Base-by-base conservation (phyloP, 2,329 filamentous ascomycete genomes). In the Thielaviopsis ethacetica region DNA sequence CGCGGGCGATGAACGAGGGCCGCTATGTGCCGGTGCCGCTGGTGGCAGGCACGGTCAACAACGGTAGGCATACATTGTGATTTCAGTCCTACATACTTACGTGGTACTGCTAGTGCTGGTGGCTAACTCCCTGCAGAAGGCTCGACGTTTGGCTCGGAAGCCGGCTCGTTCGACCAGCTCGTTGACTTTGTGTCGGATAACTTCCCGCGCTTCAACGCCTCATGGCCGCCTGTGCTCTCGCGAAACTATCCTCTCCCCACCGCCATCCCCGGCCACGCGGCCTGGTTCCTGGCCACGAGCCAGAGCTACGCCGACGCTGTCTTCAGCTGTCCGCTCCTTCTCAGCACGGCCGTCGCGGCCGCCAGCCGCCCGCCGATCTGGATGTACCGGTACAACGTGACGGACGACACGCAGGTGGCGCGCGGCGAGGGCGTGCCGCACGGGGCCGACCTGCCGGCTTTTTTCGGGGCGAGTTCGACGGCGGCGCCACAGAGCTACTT, bases 301-400 rank as follows among this genome's bases (percentile, higher is more conserved):
- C 67, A 64, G 19, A 73, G 72, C 30, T 77, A 75, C 64, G 75
- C 73, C 58, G 75, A 77, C 54, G 67, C 67, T 3, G 74, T 72
- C 24, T 76, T 77, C 60, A 69, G 70, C 62, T 77, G 75, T 63
- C 73, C 73, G 1, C 66, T 68, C 54, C 68, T 69, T 62, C 69
- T 67, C 62, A 64, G 71, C 56, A 59, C 58, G 9, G 44, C 60
- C 26, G 54, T 63, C 50, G 55, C 61, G 5, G n/a, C n/a, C n/a
- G n/a, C n/a, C n/a, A n/a, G n/a, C n/a, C 19, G 38, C n/a, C 56
- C 64, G 6, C 61, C 56, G 50, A 63, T 71, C 17, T 80, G 73
- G 71, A 69, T 70, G 26, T 80, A 79, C 66, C 73, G 72, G 47
- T 79, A 74, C 69, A 72, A 77, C 66, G 74, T 79, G 22, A 64